A percentile compares a stretch with the other conserved stretches of the same genome.
These are phyloP conservation scores for Venturia aucupariae DNA, from an alignment of 2,329 filamentous ascomycete genomes.

Conservation along the genomic window DNA sequence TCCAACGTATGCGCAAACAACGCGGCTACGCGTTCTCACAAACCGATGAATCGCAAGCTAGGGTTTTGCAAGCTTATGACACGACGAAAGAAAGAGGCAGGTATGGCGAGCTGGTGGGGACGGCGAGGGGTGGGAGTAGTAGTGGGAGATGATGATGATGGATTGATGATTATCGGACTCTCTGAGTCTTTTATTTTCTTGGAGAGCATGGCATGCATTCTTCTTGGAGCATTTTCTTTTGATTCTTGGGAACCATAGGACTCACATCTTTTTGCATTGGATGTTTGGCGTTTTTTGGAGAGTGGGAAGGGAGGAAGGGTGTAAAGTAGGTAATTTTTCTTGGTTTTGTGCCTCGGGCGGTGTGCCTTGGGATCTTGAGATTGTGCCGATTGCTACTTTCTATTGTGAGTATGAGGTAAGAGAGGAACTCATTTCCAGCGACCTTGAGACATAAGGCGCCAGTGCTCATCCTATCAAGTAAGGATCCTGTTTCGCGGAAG, in stretches of 20 bases:
- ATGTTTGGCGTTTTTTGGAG: neutral
- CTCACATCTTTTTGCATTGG: neutral
- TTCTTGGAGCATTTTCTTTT: too few relatives aligned
- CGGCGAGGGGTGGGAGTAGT: neutral
- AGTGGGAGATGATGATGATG: neutral
- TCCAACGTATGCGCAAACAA: slow-evolving; percentile 98
- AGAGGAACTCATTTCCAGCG: too few relatives aligned
- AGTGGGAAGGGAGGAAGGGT: neutral
- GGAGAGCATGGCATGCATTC: neutral
- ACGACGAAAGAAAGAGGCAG: slow-evolving; percentile 84
- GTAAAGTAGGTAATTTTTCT: neutral
- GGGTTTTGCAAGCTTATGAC: slow-evolving; percentile 94
- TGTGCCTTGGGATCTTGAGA: neutral
- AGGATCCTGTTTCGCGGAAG: too few relatives aligned
- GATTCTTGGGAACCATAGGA: neutral
- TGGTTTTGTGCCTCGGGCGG: neutral
- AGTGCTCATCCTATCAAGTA: too few relatives aligned
- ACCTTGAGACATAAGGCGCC: too few relatives aligned
- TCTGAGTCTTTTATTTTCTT: neutral
- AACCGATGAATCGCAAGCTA: slow-evolving; percentile 90
- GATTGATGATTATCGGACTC: neutral
- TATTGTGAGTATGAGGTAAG: too few relatives aligned
- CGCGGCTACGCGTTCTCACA: slow-evolving; percentile 97
- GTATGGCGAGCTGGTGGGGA: slow-evolving; percentile 75
- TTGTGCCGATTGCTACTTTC: too few relatives aligned